Base-by-base conservation (phyloP, 2,329 filamentous ascomycete species). In the Sclerotinia subarctica region DNA sequence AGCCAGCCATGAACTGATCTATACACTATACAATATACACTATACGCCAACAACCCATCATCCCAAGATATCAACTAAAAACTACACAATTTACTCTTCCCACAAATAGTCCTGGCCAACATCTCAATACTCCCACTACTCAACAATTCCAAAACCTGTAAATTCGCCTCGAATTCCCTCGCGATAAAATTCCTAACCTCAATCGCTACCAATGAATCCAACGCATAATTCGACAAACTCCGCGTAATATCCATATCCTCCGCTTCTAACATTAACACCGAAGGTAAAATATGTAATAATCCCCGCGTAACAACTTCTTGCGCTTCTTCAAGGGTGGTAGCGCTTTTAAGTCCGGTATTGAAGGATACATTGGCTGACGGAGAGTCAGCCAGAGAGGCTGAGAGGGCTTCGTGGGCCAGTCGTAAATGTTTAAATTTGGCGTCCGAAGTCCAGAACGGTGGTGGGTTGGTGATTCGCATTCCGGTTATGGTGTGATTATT, bases 401-500 rank as follows among this genome's bases (percentile, higher is more conserved):
- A 19, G 76, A 77, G 77, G 0, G 77, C 79, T 11, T 80, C 78
- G 0, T 78, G 79, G 10, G 76, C 77, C 8, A 73, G 66, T 49
- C 72, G 72, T 1, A 87, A 78, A 44, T 81, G 78, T 67, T 81
- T 81, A 76, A 86, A 86, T 74, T 85, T 86, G 65, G 81, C 82
- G 60, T 88, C 85, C 2, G 79, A 74, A 4, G 81, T 81, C 81
- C 84, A 87, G 77, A 85, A 87, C 0, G 83, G 84, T 15, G 68
- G 77, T 3, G 77, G 77, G 7, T 80, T 79, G 29, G 80, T 82
- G 69, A 86, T 81, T 66, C 81, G 79, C 74, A 87, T 81, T 2
- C 85, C 85, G 0, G 84, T 86, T 70, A 87, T 84, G 49, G 80
- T 81, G 72, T 87, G 84, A 53, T 77, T 79, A 67, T 81, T 80